Base-by-base conservation (phyloP, 768 basidiomycete genomes). In the Amanita rubescens region DNA sequence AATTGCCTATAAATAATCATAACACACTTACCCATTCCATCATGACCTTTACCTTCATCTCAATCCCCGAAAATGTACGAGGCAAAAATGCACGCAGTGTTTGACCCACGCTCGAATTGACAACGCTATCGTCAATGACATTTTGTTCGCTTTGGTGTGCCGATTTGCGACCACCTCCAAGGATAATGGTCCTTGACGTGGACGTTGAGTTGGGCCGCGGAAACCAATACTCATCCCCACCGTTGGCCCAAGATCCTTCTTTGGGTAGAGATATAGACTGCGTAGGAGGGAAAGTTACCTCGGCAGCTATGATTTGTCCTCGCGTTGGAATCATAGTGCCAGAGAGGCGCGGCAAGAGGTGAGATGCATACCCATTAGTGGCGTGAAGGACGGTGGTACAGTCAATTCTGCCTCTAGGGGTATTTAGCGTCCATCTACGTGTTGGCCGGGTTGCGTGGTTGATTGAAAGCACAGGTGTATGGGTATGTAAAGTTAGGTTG, bases 321-420 rank as follows among this genome's bases (percentile, higher is more conserved):
- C 90, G 82, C 0, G 80, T 80, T 0, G 89, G 90, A 3, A 87
- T 67, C 50, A 92, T 82, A 1, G 78, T 77, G 0, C 59, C 56
- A 7, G 72, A 59, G 25, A 93, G 63, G 54, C 81, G 77, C 0
- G 88, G 87, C n/a, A 96, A 72, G 33, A 95, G 77, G 59, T 87
- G 76, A 3, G 84, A 79, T 10, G 84, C 79, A 56, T 94, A 94
- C 0, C 73, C 94, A 60, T 96, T 96, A 9, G 90, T 94, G 0
- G 90, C 90, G 63, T 94, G 90, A 3, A 96, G 71, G 41, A 95
- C 78, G 55, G 83, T 81, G 17, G 72, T 66, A 57, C 86, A 83
- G 3, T 63, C 38, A 19, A 92, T 64, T 1, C 61, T 58, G 1
- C 93, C 91, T n/a, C 90, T 78, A 0, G 82, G 76, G 0, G 91